Evolutionary conservation across 495 filamentous ascomycete species (phyloP), one percentile per base, ranked within the genome.

Genomic region (Aspergillus nanangensis): DNA sequence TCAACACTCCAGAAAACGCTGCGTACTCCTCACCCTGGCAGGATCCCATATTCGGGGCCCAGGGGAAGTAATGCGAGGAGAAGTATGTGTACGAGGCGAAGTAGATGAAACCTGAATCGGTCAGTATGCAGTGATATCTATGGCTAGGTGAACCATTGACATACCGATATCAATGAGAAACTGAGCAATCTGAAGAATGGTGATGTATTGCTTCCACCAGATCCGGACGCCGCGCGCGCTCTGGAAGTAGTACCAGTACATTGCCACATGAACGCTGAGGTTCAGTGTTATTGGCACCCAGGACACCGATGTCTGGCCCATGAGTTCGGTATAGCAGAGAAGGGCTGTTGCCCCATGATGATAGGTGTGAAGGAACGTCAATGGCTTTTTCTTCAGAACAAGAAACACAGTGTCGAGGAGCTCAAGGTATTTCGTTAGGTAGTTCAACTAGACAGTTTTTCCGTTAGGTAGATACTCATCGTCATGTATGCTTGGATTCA

Each of bases 21-120:
- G 92, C 92, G 55, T 93, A 95, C 70, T 96, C 92, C 74, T 95
- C 90, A 53, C 92, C 92, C 10, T 91, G 89, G 62, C 92, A 97
- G 48, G 78, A 72, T 51, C 92, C 92, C 13, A 68, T 61, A 56
- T 84, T 91, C 9, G 90, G 91, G 48, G 92, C 72, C 72, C 78
- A 83, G 9, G 75, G 78, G 76, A 86, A 95, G 80, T 97, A 96
- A 57, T 84, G 86, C 49, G 81, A 87, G 58, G 86, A 82, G 78
- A 93, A 92, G 74, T 93, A 95, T 31, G 84, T 94, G 68, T 87
- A 95, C 20, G 89, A 91, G 45, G 91, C 92, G 52, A 87, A 94
- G 75, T 94, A 95, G 68, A 95, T 87, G 69, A 92, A 94, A 55
- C 80, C 84, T 88, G 51, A 78, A 9, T n/a, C 69, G 76, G 20